A percentile compares a stretch with the other conserved stretches of the same genome.
Conservation (phyloP, 1,139 yeast genomes). For the Debaryomyces coudertii region DNA sequence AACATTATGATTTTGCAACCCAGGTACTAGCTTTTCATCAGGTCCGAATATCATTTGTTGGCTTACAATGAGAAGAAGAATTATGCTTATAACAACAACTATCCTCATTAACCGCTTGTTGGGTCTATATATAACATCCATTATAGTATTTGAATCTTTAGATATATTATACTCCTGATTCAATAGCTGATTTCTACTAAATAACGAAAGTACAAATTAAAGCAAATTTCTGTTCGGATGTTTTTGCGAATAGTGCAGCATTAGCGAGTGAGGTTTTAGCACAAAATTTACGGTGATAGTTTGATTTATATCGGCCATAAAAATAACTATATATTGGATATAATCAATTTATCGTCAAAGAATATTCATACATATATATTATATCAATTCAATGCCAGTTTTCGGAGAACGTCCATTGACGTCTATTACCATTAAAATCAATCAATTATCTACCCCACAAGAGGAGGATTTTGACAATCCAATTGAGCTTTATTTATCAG, state of each 20-base stretch:
- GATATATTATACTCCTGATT: not conserved
- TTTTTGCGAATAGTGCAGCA: constrained; percentile 2
- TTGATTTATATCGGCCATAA: not conserved
- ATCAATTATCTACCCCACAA: constrained; percentile 41
- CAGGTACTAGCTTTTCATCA: not conserved
- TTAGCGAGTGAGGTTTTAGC: not conserved
- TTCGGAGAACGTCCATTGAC: constrained; percentile 46
- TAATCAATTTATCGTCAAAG: not conserved
- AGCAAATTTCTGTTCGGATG: not conserved
- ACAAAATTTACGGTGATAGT: not conserved
- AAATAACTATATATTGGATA: not conserved
- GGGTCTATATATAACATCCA: not conserved
- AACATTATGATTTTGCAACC: not conserved
- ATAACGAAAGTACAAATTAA: not conserved
- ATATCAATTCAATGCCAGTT: constrained; percentile 36
- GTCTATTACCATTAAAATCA: constrained; percentile 48
- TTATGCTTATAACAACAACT: not conserved
- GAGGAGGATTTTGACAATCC: constrained; percentile 38
- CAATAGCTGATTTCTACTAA: not conserved
- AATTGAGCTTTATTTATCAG: constrained; percentile 41
- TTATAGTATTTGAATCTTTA: not conserved
- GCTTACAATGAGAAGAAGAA: not conserved
- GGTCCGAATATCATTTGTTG: not conserved
- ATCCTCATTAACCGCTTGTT: constrained; percentile 5
- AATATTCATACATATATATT: not conserved